phyloP scores from a whole-genome alignment of 371 early-diverging fungal species.

The Mucor circinelloides region DNA sequence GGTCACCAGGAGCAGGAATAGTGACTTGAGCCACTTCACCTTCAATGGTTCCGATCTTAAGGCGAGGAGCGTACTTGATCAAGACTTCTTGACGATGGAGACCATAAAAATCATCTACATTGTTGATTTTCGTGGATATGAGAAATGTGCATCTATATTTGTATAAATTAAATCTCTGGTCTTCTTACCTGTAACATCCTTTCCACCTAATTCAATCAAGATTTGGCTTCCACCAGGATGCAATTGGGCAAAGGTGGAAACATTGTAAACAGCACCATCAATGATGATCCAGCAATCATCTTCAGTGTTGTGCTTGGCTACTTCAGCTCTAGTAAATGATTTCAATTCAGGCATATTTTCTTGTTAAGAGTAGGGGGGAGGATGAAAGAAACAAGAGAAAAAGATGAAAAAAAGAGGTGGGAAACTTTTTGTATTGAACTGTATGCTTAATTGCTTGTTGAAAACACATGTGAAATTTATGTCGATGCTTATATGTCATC shows the following conservation, averaged over 20 bases:
- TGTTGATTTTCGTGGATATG: background rate
- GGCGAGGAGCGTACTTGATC: slow-evolving; percentile 50
- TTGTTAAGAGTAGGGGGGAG: slow-evolving; percentile 4
- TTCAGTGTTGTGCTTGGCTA: slow-evolving; percentile 76
- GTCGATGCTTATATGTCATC: slow-evolving; percentile 6
- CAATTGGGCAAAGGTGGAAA: slow-evolving; percentile 80
- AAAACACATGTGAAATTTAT: slow-evolving; percentile 20
- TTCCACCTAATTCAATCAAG: slow-evolving; percentile 68
- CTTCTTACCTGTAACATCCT: slow-evolving; percentile 72
- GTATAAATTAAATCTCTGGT: background rate
- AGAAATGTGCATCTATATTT: background rate
- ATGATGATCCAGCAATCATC: slow-evolving; percentile 92
- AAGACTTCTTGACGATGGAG: slow-evolving; percentile 73
- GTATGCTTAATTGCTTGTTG: background rate
- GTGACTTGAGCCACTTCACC: slow-evolving; percentile 30
- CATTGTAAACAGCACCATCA: slow-evolving; percentile 85
- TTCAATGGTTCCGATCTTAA: slow-evolving; percentile 54
- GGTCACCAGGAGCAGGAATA: slow-evolving; percentile 33
- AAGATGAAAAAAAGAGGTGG: background rate
- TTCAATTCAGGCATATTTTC: slow-evolving; percentile 43
- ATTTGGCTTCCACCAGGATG: slow-evolving; percentile 92
- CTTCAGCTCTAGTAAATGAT: slow-evolving; percentile 69
- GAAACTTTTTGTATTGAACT: slow-evolving; percentile 3
- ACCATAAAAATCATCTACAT: slow-evolving; percentile 47
- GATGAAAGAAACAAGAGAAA: background rate